phyloP scores from a whole-genome alignment of 495 filamentous ascomycete genomes.

The Tirmania nivea region DNA sequence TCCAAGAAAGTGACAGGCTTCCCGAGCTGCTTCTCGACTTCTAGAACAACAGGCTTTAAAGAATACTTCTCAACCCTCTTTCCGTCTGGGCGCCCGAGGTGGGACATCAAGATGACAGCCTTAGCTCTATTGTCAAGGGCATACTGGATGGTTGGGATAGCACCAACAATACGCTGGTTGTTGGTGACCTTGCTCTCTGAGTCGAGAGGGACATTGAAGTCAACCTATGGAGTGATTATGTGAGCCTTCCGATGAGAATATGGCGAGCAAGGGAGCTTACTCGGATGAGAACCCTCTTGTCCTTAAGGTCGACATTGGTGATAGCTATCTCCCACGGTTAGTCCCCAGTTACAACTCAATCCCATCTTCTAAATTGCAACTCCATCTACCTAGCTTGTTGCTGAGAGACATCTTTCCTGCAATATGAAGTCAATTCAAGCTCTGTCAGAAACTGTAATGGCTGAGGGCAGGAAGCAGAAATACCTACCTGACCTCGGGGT shows the following conservation, averaged over 20 bases:
- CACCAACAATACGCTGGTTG: conserved; percentile 92
- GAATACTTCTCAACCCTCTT: conserved; percentile 80
- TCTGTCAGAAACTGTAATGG: no score
- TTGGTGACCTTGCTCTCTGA: conserved; percentile 83
- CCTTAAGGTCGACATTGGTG: conserved; percentile 87
- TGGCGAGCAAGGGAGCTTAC: conserved; percentile 29
- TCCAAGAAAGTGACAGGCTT: conserved; percentile 65
- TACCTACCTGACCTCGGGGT: no score
- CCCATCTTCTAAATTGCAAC: background rate
- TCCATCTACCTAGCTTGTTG: conserved; percentile 49
- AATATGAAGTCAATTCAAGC: no score
- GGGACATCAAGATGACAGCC: conserved; percentile 92
- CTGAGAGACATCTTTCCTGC: conserved; percentile 63
- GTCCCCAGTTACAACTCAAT: background rate
- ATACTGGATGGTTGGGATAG: conserved; percentile 94
- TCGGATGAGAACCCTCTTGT: conserved; percentile 90
- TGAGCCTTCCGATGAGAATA: background rate
- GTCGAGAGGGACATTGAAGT: conserved; percentile 98
- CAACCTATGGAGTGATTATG: conserved; percentile 38
- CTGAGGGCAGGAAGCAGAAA: no score
- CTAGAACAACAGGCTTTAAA: conserved; percentile 73
- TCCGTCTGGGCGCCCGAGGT: conserved; percentile 88
- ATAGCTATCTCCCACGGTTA: conserved; percentile 31
- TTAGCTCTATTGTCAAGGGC: conserved; percentile 86
- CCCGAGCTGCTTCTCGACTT: conserved; percentile 71